Evolutionary conservation across 2,329 filamentous ascomycete species (phyloP).

Genomic region (Arthroderma sp.): DNA sequence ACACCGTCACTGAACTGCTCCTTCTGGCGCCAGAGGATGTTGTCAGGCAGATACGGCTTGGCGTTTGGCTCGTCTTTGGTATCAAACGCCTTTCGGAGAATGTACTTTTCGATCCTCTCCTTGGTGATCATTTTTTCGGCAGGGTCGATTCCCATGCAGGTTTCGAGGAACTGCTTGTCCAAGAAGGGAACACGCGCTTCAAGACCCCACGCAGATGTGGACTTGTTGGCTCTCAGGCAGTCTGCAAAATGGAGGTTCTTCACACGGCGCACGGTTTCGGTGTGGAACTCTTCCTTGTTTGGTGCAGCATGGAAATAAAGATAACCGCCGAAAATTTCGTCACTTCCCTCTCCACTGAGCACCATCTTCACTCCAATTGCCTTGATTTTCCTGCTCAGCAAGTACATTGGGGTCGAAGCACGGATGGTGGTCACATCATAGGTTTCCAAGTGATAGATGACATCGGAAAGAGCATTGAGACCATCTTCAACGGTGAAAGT

Average conservation of each 20-base stretch:
- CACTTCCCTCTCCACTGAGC: conserved; percentile 85
- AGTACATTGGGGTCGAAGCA: conserved; percentile 96
- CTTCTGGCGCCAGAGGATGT: conserved; percentile 97
- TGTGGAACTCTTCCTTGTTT: conserved; percentile 82
- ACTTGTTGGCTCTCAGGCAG: conserved; percentile 97
- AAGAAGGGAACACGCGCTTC: conserved; percentile 97
- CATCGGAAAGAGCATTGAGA: conserved; percentile 88
- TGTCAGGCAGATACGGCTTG: conserved; percentile 80
- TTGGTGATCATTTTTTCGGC: conserved; percentile 89
- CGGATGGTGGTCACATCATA: conserved; percentile 98
- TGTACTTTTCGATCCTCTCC: conserved; percentile 90
- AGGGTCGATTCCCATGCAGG: conserved; percentile 86
- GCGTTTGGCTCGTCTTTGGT: conserved; percentile 70
- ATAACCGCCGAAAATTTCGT: conserved; percentile 97
- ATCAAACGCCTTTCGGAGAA: conserved; percentile 94
- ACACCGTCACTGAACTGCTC: conserved; percentile 99
- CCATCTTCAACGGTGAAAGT: conserved; percentile 97
- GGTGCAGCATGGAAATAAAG: conserved; percentile 96
- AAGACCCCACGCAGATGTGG: conserved; percentile 92
- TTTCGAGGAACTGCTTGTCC: conserved; percentile 92
- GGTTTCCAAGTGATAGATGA: conserved; percentile 95
- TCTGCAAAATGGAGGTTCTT: conserved; percentile 96
- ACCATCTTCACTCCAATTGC: conserved; percentile 99
- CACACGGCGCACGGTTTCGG: conserved; percentile 83
- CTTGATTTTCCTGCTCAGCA: conserved; percentile 97